Percentiles rank a stretch among this genome's conserved stretches.
phyloP scores from a whole-genome alignment of 108 stramenopile species.

The Epipyxis sp. region DNA sequence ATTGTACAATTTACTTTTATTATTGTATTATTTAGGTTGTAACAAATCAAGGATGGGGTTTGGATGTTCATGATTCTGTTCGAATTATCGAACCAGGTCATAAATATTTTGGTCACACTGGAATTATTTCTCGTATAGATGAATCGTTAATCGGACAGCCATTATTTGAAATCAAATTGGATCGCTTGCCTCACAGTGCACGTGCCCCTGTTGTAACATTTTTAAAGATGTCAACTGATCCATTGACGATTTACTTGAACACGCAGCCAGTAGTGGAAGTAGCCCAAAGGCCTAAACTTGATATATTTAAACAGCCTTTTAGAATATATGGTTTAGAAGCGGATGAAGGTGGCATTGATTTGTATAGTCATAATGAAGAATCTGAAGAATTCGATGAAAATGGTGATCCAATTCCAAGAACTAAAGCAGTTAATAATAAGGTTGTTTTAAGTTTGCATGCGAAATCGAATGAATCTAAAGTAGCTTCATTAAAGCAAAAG shows the following conservation, averaged over 20 bases:
- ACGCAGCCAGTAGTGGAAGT: slow-evolving; percentile 8
- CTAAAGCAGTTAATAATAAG: neutral
- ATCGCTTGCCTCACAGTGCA: neutral
- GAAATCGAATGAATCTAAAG: neutral
- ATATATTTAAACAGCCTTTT: neutral
- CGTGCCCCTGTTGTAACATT: slow-evolving; percentile 14
- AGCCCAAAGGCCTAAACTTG: neutral
- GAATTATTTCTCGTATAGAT: slow-evolving; percentile 23
- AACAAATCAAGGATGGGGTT: neutral
- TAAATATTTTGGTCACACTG: slow-evolving; percentile 16
- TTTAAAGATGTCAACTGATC: slow-evolving; percentile 20
- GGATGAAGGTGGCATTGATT: neutral
- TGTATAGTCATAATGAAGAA: too few species aligned
- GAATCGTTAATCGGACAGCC: neutral
- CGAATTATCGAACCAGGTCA: slow-evolving; percentile 4
- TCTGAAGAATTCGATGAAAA: neutral
- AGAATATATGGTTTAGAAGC: neutral
- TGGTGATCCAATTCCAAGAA: neutral
- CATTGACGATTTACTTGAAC: neutral
- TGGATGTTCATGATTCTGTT: neutral
- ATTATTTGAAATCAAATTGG: slow-evolving; percentile 18
- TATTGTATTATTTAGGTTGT: too few species aligned
- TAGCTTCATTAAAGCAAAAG: neutral
- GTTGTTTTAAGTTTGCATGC: neutral
- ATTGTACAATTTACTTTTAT: too few species aligned